phyloP scores from a whole-genome alignment of 495 filamentous ascomycete species.

The Poronia punctata region DNA sequence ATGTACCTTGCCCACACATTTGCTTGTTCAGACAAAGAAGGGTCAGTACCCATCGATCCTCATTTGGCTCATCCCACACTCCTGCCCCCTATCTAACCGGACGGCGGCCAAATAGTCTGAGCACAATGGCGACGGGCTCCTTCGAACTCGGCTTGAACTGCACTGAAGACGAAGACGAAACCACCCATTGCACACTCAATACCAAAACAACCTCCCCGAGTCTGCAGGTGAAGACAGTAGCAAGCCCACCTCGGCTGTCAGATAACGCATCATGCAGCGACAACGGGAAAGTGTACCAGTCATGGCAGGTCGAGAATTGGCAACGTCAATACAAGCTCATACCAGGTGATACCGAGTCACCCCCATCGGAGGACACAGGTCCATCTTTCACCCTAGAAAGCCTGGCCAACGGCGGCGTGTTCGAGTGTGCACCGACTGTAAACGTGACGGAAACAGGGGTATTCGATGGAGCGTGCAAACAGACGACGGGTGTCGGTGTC shows the following conservation, averaged over 20 bases:
- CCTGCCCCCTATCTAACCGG: too few relatives aligned
- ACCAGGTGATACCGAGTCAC: conserved; percentile 15
- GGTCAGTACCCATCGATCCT: conserved; percentile 21
- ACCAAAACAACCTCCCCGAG: conserved; percentile 8
- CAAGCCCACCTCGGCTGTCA: conserved; percentile 5
- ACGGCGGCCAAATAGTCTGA: conserved; percentile 19
- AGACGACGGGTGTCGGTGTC: background rate
- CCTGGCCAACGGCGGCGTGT: conserved; percentile 20
- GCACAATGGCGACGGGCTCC: conserved; percentile 28
- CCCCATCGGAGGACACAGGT: conserved; percentile 21
- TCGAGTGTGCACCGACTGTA: conserved; percentile 21
- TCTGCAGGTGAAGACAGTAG: conserved; percentile 18
- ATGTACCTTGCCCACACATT: conserved; percentile 34
- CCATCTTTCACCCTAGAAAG: conserved; percentile 30
- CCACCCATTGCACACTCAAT: conserved; percentile 21
- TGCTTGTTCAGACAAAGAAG: conserved; percentile 27
- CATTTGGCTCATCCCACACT: too few relatives aligned
- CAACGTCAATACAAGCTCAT: conserved; percentile 21
- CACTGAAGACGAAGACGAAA: conserved; percentile 13
- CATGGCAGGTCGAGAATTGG: conserved; percentile 34
- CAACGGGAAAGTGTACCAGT: conserved; percentile 22
- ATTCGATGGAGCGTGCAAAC: conserved; percentile 21
- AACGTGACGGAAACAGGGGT: conserved; percentile 7
- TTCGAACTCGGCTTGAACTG: conserved; percentile 27
- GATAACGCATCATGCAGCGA: conserved; percentile 19